Base-by-base conservation (phyloP, 352 stramenopile genomes). In the Phytopythium aichiense region DNA sequence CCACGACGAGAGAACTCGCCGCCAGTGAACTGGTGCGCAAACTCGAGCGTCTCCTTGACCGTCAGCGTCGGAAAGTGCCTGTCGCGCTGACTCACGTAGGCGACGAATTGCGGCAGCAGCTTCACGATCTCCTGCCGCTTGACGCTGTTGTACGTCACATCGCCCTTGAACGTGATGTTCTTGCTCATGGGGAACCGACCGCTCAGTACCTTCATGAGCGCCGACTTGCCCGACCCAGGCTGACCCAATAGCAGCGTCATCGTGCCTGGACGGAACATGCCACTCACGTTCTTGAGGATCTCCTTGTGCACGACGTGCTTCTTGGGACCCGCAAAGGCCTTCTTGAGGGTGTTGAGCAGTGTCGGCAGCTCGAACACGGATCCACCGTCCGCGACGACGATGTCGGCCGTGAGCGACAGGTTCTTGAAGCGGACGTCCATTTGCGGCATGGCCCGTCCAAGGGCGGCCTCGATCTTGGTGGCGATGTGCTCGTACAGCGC, bases 41-140 rank as follows among this genome's bases (percentile, higher is more conserved):
- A 88, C 49, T 75, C 51, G 1, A 87, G 65, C 23, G 78, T 88
- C 62, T 88, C 78, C 51, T 73, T 67, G 20, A 85, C 77, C 0
- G 77, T 84, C 16, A 87, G 61, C 13, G 60, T 56, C 16, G 52
- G 31, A 8, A 67, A 61, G 7, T 77, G 70, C 25, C 63, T 65
- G 71, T 97, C 89, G 31, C 74, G 64, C 57, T 79, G 72, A 9
- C 61, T 59, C 28, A 73, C 68, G 25, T 79, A 79, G 15, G 60
- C 25, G 16, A 75, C 46, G 40, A 73, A 65, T 31, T 77, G 68
- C 49, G 66, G 56, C n/a, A 85, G 46, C 2, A 62, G 53, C 25
- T 74, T 68, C 22, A 60, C 11, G 25, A 83, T 62, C 16, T 74
- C 56, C 8, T 69, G 50, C 9, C 64, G 69, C 2, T 51, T 25